Evolutionary conservation across 192 early-diverging fungal genomes (phyloP).

Genomic region (Backusella morwellensis): DNA sequence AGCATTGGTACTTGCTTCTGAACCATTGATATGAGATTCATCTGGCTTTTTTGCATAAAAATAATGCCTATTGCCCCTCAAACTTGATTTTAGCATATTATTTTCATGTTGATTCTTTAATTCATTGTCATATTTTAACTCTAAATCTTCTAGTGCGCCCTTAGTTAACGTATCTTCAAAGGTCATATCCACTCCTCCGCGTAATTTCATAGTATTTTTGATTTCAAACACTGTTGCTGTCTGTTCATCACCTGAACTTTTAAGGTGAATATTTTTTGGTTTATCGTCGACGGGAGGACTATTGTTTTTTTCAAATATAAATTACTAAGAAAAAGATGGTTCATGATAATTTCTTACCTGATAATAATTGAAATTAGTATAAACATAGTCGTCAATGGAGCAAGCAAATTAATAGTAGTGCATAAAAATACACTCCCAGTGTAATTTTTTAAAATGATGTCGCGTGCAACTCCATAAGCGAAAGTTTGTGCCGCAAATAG

Average conservation of each 20-base stretch:
- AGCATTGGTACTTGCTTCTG: not conserved
- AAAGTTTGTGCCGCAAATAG: not conserved
- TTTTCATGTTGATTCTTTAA: not conserved
- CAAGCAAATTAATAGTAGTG: not conserved
- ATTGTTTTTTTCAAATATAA: not conserved
- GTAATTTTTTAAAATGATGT: not conserved
- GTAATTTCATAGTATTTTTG: not conserved
- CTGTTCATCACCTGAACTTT: not conserved
- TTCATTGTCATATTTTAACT: not conserved
- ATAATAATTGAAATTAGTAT: not conserved
- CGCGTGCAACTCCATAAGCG: not conserved
- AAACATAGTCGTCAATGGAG: not conserved
- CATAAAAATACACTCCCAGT: not conserved
- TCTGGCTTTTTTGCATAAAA: not conserved
- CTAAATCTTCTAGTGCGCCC: not conserved
- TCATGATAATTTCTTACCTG: not conserved
- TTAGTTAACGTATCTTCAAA: not conserved
- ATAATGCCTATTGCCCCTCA: not conserved
- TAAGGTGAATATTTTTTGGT: not conserved
- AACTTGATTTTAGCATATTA: not conserved
- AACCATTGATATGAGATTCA: not conserved
- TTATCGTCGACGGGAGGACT: not conserved
- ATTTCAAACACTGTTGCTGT: not conserved
- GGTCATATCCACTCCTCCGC: not conserved
- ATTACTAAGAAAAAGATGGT: too few species aligned